Percentiles rank a stretch among this genome's conserved stretches.
Evolutionary conservation across 2,329 filamentous ascomycete species (phyloP).

Genomic region (Dactylonectria macrodidyma): DNA sequence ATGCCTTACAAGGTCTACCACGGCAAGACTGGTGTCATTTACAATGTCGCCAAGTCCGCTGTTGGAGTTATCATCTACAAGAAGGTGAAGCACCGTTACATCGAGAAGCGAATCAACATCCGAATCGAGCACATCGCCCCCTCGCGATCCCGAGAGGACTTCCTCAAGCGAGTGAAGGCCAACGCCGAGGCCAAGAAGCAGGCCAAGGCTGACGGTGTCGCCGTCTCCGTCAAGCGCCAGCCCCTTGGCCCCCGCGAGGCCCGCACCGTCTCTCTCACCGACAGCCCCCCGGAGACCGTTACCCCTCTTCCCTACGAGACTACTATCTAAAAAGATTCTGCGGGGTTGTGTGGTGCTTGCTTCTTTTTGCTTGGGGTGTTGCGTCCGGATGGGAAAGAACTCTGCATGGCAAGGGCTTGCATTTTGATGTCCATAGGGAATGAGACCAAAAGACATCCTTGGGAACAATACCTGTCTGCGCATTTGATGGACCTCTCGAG

Average conservation of each 20-base stretch:
- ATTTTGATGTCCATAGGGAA: constrained; percentile 59
- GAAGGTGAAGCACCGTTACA: constrained; percentile 99
- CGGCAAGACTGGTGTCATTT: constrained; percentile 98
- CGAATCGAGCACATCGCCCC: constrained; percentile 96
- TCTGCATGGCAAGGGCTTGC: constrained; percentile 61
- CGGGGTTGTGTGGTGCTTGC: constrained; percentile 51
- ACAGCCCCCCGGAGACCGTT: constrained; percentile 92
- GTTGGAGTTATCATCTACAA: constrained; percentile 99
- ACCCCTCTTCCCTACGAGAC: constrained; percentile 97
- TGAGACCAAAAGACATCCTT: constrained; percentile 56
- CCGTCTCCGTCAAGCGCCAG: constrained; percentile 94
- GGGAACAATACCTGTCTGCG: constrained; percentile 42
- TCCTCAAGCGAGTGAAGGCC: constrained; percentile 95
- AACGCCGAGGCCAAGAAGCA: constrained; percentile 94
- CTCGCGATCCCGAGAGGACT: constrained; percentile 96
- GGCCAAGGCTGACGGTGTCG: constrained; percentile 90
- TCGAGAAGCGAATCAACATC: constrained; percentile 99
- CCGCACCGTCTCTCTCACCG: constrained; percentile 83
- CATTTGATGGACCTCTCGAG: constrained; percentile 42
- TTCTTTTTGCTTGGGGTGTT: constrained; percentile 61
- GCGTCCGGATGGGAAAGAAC: constrained; percentile 60
- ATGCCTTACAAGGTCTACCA: constrained; percentile 99
- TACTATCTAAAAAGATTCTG: constrained; percentile 81
- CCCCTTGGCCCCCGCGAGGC: constrained; percentile 85
- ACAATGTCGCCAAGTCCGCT: constrained; percentile 99